Evolutionary conservation across 257 asterid genomes (phyloP).

Genomic region (Solanum chmielewskii): DNA sequence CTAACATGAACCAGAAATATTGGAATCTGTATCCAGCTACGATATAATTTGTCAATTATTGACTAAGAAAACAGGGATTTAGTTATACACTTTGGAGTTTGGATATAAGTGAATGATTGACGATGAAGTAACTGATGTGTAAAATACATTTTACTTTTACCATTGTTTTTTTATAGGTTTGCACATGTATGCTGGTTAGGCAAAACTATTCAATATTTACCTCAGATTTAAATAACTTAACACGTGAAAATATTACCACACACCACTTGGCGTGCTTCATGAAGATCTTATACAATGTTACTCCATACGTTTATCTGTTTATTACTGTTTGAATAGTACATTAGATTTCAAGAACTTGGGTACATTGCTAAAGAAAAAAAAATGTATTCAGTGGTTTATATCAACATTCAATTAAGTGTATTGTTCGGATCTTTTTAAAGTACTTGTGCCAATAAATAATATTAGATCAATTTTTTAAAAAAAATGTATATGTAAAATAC

Average conservation of each 20-base stretch:
- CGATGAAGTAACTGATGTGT: neutral
- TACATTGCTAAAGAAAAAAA: neutral
- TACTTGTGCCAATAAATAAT: no score
- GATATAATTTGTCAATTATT: neutral
- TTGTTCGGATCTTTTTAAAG: no score
- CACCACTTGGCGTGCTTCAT: neutral
- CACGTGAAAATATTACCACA: neutral
- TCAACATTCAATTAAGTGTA: no score
- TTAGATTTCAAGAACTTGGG: neutral
- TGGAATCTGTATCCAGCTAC: neutral
- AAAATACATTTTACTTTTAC: neutral
- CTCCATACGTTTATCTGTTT: no score
- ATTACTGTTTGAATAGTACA: no score
- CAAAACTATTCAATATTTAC: neutral
- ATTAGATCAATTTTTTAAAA: no score
- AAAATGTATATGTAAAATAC: no score
- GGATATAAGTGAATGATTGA: neutral
- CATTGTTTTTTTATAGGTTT: no score
- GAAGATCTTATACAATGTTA: no score
- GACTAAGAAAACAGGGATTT: neutral
- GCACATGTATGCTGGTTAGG: neutral
- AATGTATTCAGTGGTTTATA: no score
- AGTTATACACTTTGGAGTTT: neutral
- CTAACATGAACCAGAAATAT: neutral
- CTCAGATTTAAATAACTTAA: neutral